Evolutionary conservation across 2,329 filamentous ascomycete genomes (phyloP), one percentile per base, ranked within the genome.

Genomic region (Westerdykella ornata): DNA sequence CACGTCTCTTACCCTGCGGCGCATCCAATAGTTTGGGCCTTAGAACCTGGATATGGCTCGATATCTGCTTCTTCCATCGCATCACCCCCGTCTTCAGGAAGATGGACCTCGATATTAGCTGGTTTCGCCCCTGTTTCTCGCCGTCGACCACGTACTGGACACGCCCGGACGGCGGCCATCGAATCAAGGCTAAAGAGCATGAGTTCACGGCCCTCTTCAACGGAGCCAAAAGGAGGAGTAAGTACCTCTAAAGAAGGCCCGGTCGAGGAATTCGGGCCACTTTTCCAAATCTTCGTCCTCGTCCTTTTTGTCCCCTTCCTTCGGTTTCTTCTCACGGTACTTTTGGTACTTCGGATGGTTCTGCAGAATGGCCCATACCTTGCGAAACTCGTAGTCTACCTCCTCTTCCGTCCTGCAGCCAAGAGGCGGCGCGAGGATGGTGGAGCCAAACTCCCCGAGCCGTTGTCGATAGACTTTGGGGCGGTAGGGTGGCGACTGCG

Each of bases 31-130:
- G 64, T 44, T 77, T 74, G 11, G 69, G 71, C 56, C 78, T 78
- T 15, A 82, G 66, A 2, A 81, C 77, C 59, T 82, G 78, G 18
- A 81, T 72, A 54, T 82, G 78, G 51, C 78, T 82, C 0, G 78
- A 81, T 4, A 82, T 75, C 53, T 81, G 76, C 57, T 82, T 82
- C 38, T 78, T 68, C 13, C 60, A 64, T 39, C 78, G 68, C 18
- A 52, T 55, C 42, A 72, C 72, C 16, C 77, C 76, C 5, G 77
- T 81, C 43, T 70, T 65, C 42, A 71, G 71, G 48, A 68, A 63
- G 44, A 82, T 81, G 39, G 72, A 76, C 50, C 78, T 71, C 16
- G 77, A 71, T 45, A 82, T 79, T 35, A 81, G 63, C 59, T 81
- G 78, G 53, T 82, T 82, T 30, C 78, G 73, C 18, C 78, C 78